Conservation (phyloP, 148 eudicot species). For the Pharnaceum exiguum region DNA sequence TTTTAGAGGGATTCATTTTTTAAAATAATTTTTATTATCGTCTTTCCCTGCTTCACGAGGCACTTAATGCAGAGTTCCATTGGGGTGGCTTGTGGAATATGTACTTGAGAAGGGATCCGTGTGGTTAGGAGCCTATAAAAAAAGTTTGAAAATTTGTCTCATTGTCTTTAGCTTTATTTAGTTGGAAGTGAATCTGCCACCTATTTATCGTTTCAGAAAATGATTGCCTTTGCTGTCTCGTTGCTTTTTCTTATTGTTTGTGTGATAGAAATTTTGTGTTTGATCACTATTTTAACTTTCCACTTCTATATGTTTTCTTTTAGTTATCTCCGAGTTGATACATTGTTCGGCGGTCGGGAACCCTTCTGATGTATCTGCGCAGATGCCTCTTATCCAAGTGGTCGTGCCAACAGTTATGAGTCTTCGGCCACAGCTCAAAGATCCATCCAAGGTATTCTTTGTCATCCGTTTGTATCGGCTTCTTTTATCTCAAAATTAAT, state of each 20-base stretch:
- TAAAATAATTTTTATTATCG: too few relatives aligned
- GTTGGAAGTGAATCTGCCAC: too few relatives aligned
- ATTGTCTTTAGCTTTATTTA: too few relatives aligned
- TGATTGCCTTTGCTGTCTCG: too few relatives aligned
- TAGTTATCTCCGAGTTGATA: constrained; percentile 93
- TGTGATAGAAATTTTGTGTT: background rate
- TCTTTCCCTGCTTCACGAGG: too few relatives aligned
- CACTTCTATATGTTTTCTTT: constrained; percentile 25
- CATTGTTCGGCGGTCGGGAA: constrained; percentile 79
- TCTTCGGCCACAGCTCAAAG: constrained; percentile 76
- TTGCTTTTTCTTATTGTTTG: background rate
- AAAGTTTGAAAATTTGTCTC: too few relatives aligned
- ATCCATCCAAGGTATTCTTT: constrained; percentile 71
- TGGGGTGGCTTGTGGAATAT: too few relatives aligned
- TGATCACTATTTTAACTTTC: background rate
- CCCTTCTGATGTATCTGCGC: constrained; percentile 52
- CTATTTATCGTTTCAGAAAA: too few relatives aligned
- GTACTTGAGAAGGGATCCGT: too few relatives aligned
- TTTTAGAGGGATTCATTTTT: too few relatives aligned
- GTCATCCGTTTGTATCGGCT: background rate
- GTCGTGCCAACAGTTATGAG: constrained; percentile 90
- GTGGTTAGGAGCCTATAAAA: too few relatives aligned
- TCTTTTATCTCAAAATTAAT: background rate
- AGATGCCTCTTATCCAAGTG: constrained; percentile 83
- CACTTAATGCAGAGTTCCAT: too few relatives aligned